Evolutionary conservation across 805 yeast species (phyloP).

Genomic region (Saturnispora hagleri): DNA sequence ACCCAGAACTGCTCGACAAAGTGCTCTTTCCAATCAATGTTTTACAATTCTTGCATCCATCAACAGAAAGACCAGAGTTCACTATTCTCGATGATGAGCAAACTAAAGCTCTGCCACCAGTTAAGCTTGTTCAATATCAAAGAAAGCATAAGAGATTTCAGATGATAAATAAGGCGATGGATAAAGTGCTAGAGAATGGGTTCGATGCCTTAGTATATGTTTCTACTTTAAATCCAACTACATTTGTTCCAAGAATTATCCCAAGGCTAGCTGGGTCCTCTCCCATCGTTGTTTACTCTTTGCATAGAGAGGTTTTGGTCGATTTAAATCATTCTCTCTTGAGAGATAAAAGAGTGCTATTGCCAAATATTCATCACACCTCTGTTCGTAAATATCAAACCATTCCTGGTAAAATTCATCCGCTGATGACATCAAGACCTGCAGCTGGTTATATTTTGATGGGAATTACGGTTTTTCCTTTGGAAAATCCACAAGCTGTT

Average conservation of each 20-base stretch:
- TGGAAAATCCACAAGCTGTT: conserved; percentile 53
- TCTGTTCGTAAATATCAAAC: conserved; percentile 85
- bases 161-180: conserved; percentile 41
- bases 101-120: conserved; percentile 44
- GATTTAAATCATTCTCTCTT: conserved; percentile 63
- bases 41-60: conserved; percentile 78
- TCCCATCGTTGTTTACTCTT: conserved; percentile 75
- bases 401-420: conserved; percentile 89
- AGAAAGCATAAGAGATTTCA: conserved; percentile 53
- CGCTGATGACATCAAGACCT: conserved; percentile 86
- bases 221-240: conserved; percentile 60
- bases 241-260: conserved; percentile 52
- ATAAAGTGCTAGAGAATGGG: conserved; percentile 38
- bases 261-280: conserved; percentile 74
- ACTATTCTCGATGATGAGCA: conserved; percentile 40
- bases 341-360: conserved; percentile 61
- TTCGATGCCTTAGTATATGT: conserved; percentile 74
- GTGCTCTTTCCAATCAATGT: conserved; percentile 45
- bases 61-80: conserved; percentile 39
- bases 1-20: conserved; percentile 31
- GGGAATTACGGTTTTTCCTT: conserved; percentile 73
- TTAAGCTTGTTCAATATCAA: conserved; percentile 56
- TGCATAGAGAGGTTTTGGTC: conserved; percentile 69
- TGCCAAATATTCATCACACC: conserved; percentile 76
- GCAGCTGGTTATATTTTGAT: conserved; percentile 83